Evolutionary conservation across 2,329 filamentous ascomycete species (phyloP).

Genomic region (Emydomyces testavorans): DNA sequence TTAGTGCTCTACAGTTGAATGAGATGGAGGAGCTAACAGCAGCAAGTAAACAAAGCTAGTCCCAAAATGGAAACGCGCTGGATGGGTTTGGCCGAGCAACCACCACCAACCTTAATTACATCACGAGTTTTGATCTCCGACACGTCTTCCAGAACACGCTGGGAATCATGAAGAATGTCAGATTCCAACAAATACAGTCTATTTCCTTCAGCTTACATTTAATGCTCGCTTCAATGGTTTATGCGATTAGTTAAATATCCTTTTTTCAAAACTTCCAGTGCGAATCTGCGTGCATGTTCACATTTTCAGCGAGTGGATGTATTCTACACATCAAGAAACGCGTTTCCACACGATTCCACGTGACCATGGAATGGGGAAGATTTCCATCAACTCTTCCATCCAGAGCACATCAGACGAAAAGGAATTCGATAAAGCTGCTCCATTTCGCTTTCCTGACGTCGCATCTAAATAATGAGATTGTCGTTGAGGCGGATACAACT

Average conservation of each 20-base stretch:
- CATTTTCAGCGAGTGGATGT: neutral
- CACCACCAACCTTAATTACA: conserved; percentile 6
- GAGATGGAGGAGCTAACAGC: neutral
- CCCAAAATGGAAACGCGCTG: conserved; percentile 13
- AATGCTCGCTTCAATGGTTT: neutral
- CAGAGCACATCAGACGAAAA: neutral
- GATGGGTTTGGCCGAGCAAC: conserved; percentile 14
- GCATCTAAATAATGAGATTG: too few species aligned
- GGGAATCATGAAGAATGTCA: neutral
- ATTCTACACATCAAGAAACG: conserved; percentile 16
- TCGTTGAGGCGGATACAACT: too few species aligned
- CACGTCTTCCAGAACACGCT: neutral
- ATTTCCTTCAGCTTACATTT: too few species aligned
- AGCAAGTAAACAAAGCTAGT: conserved; percentile 19
- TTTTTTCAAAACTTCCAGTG: neutral
- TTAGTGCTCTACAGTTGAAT: too few species aligned
- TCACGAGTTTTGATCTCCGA: neutral
- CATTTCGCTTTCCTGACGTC: neutral
- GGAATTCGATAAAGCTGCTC: neutral
- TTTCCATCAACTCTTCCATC: neutral
- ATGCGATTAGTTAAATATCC: neutral
- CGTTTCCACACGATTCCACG: conserved; percentile 26
- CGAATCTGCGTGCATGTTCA: neutral
- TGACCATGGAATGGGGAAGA: conserved; percentile 17
- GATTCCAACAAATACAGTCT: too few species aligned